phyloP scores from a whole-genome alignment of 345 rosid species.

The Salix arbutifolia region DNA sequence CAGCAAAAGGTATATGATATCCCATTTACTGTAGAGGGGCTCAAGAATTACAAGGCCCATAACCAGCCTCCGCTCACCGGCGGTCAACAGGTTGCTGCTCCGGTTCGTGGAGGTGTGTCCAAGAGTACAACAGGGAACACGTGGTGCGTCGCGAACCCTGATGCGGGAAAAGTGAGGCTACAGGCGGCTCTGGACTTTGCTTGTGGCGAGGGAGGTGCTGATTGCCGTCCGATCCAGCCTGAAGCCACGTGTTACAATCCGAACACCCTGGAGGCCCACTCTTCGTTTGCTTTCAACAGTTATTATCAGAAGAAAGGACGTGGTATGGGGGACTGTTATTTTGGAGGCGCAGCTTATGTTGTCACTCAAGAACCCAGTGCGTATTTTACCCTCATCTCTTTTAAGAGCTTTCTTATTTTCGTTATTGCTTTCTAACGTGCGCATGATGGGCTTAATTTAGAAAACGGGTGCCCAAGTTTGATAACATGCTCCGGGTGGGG shows the following conservation, averaged over 20 bases:
- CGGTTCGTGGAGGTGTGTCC: slow-evolving; percentile 11
- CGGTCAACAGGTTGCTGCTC: not conserved
- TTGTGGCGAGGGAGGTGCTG: slow-evolving; percentile 90
- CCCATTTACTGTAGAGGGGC: slow-evolving; percentile 58
- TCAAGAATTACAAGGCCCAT: slow-evolving; percentile 34
- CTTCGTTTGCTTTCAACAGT: slow-evolving; percentile 87
- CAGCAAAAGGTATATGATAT: slow-evolving; percentile 78
- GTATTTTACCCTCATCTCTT: slow-evolving; percentile 22
- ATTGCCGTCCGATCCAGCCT: slow-evolving; percentile 70
- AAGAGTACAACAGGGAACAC: slow-evolving; percentile 42
- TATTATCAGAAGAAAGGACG: slow-evolving; percentile 78
- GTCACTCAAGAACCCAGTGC: slow-evolving; percentile 67
- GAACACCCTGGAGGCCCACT: slow-evolving; percentile 61
- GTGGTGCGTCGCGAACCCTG: slow-evolving; percentile 80
- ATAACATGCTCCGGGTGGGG: not conserved
- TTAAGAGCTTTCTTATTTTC: not conserved
- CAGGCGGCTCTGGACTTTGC: slow-evolving; percentile 72
- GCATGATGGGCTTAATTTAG: not conserved
- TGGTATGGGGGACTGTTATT: slow-evolving; percentile 56
- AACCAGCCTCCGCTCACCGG: slow-evolving; percentile 1
- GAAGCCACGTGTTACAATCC: slow-evolving; percentile 70
- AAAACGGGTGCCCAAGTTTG: not conserved
- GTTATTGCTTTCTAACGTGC: not conserved
- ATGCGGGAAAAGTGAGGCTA: slow-evolving; percentile 37
- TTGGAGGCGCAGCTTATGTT: slow-evolving; percentile 69